phyloP scores from a whole-genome alignment of 1,284 basidiomycete genomes.

The Moesziomyces sp. region DNA sequence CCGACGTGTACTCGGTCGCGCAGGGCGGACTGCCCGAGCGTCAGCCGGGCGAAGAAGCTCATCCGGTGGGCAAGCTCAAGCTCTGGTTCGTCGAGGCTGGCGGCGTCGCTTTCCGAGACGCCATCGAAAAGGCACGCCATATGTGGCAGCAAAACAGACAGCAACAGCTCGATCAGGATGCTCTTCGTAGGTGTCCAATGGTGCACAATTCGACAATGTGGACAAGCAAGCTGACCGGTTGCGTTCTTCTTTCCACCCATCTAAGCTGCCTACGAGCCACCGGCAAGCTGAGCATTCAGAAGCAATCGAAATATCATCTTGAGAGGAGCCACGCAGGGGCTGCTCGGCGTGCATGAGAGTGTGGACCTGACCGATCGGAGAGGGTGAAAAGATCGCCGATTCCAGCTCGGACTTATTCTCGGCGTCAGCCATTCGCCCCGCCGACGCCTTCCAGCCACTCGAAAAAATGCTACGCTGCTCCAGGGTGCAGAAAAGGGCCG shows the following conservation, averaged over 20 bases:
- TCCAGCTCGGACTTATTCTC: neutral
- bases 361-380: neutral
- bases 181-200: conserved; percentile 38
- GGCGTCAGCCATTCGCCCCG: neutral
- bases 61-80: conserved; percentile 52
- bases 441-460: no score
- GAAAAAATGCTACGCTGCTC: no score
- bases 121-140: conserved; percentile 36
- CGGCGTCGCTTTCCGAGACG: conserved; percentile 52
- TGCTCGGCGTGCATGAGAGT: neutral
- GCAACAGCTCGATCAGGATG: conserved; percentile 37
- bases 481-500: neutral
- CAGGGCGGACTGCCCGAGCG: conserved; percentile 55
- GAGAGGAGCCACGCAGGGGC: no score
- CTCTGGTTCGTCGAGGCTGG: conserved; percentile 56
- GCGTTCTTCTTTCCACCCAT: neutral
- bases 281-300: conserved; percentile 2
- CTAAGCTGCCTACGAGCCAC: conserved; percentile 29
- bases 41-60: conserved; percentile 20
- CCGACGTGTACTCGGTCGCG: conserved; percentile 47
- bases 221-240: neutral
- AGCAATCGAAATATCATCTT: neutral
- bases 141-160: conserved; percentile 22
- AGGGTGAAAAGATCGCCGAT: neutral
- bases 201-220: neutral